Conservation (phyloP, 176 grass and related monocot species). For the Oryza officinalis region DNA sequence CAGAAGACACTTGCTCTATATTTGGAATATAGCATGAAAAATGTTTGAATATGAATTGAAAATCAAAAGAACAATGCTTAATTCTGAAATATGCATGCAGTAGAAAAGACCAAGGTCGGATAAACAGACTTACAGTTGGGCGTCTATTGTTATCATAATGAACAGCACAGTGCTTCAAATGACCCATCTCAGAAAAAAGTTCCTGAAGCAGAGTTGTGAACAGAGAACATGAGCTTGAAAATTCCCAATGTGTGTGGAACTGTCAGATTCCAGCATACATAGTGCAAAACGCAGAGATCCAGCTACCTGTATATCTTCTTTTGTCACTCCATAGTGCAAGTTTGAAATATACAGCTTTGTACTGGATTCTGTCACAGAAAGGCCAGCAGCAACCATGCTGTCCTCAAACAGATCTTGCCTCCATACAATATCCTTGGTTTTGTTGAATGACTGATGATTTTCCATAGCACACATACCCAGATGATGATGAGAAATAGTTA, state of each 20-base stretch:
- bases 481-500: slow-evolving; percentile 58
- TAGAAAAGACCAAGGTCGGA: slow-evolving; percentile 20
- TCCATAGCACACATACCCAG: slow-evolving; percentile 48
- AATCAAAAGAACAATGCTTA: neutral
- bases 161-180: slow-evolving; percentile 91
- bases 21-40: neutral
- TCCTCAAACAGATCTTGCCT: slow-evolving; percentile 87
- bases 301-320: slow-evolving; percentile 87
- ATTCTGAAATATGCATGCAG: slow-evolving; percentile 1
- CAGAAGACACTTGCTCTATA: neutral
- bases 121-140: slow-evolving; percentile 68
- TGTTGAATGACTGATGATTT: slow-evolving; percentile 92
- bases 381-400: slow-evolving; percentile 67
- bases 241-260: slow-evolving; percentile 25
- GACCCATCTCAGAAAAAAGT: slow-evolving; percentile 88
- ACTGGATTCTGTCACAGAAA: slow-evolving; percentile 76
- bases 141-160: slow-evolving; percentile 86
- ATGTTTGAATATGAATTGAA: neutral
- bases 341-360: slow-evolving; percentile 98
- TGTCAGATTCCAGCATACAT: slow-evolving; percentile 19
- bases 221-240: slow-evolving; percentile 49
- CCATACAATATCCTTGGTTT: slow-evolving; percentile 76
- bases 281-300: slow-evolving; percentile 33
- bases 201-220: slow-evolving; percentile 64
- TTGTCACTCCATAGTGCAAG: slow-evolving; percentile 93